Evolutionary conservation across 2,329 filamentous ascomycete species (phyloP), one percentile per base, ranked within the genome.

Genomic region (Dactylella cylindrospora): DNA sequence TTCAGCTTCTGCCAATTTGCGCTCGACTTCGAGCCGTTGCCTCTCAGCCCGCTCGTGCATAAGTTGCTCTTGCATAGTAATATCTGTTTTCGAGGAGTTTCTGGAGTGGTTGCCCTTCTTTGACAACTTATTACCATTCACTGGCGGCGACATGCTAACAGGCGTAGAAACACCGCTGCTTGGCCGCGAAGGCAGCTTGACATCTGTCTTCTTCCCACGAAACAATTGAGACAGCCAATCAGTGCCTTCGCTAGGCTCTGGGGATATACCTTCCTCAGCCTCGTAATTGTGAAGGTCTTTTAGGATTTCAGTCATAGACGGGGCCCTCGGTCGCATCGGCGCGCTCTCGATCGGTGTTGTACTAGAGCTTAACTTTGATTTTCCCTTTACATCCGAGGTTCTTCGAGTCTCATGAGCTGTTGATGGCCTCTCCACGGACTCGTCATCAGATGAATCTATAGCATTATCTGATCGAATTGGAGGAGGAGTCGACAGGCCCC

Each of bases 241-340:
- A 9, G 57, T 22, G 17, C 35, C 43, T 22, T 62, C 57, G 19
- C 9, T 45, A 10, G 38, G 29, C n/a, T 53, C 57, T 5, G 36
- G 25, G 1, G 41, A 12, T 9, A 31, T 43, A 28, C 17, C 22
- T 5, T 33, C 49, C 12, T 44, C 43, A n/a, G 45, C 19, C 13
- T 52, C 57, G 2, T 39, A 22, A n/a, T 40, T 49, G 9, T 50
- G 47, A 19, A 62, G 33, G 33, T 62, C 57, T 32, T 50, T 62
- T 17, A 62, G 44, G n/a, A 62, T 62, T 23, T 62, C 57, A 25
- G 57, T 54, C 57, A 62, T 62, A 12, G 57, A 62, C 22, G 57
- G 57, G 8, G 57, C 57, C 19, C 57, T 44, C 15, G 49, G 41
- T 15, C 57, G 29, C 20, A 43, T 29, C 5, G 57, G 49, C 5